Evolutionary conservation across 1,284 basidiomycete genomes (phyloP), one percentile per base, ranked within the genome.

Genomic region (Mycena sp.): DNA sequence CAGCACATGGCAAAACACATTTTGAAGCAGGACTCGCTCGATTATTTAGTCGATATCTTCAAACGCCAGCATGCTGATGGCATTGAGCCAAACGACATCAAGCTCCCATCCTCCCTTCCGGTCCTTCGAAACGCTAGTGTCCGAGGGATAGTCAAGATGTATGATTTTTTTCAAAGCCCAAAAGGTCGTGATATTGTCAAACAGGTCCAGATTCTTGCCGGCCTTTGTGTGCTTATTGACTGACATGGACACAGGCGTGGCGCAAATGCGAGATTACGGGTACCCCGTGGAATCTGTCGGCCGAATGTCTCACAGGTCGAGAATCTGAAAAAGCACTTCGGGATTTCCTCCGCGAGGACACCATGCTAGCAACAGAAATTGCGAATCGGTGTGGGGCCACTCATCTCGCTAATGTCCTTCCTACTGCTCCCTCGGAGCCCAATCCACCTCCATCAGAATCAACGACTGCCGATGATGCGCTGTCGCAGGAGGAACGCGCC

Each of bases 381-480:
- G 48, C 38, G 2, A 57, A 62, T 12, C 46, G 61, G 10, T 62
- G 61, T 23, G 48, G 61, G 6, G 61, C 61, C 0, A 19, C 53
- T 7, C 37, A 51, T 40, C 53, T 62, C 1, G 29, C 17, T 2
- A 1, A 41, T 5, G 32, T 61, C 17, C 30, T 61, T n/a, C n/a
- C n/a, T n/a, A n/a, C 35, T 21, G n/a, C 16, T n/a, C n/a, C n/a
- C n/a, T n/a, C n/a, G n/a, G n/a, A n/a, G n/a, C n/a, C n/a, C n/a
- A n/a, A n/a, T n/a, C n/a, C n/a, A n/a, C n/a, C n/a, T n/a, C n/a
- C n/a, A n/a, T n/a, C n/a, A n/a, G n/a, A n/a, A n/a, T n/a, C n/a
- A n/a, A n/a, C n/a, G n/a, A n/a, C n/a, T n/a, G n/a, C n/a, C n/a
- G n/a, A n/a, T n/a, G n/a, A n/a, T n/a, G n/a, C n/a, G n/a, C n/a